Percentiles rank a stretch among this genome's conserved stretches.
These are phyloP conservation scores for Mortierella sp. DNA, from an alignment of 371 early-diverging fungal species.

Conservation along the genomic window DNA sequence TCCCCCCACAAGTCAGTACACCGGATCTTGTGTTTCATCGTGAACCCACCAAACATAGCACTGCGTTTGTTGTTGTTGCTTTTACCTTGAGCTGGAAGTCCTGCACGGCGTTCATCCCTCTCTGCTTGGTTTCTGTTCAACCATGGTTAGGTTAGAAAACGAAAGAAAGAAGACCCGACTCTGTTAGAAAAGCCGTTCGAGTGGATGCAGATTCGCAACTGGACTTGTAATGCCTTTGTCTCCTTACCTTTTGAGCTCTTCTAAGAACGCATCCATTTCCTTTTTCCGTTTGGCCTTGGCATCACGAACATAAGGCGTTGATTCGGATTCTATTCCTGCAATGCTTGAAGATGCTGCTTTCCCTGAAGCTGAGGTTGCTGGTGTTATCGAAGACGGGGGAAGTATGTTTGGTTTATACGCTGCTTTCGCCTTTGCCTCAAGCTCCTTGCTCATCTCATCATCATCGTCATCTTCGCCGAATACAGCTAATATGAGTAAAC, in stretches of 20 bases:
- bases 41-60: no score
- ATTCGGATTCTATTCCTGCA: slow-evolving; percentile 18
- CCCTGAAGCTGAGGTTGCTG: slow-evolving; percentile 9
- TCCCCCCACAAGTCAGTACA: no score
- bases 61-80: no score
- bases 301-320: slow-evolving; percentile 51
- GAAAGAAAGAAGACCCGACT: no score
- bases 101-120: slow-evolving; percentile 42
- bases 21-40: no score
- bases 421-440: slow-evolving; percentile 41
- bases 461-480: slow-evolving; percentile 53
- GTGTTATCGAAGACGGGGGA: slow-evolving; percentile 21
- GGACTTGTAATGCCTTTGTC: not conserved
- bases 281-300: slow-evolving; percentile 72
- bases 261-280: slow-evolving; percentile 84
- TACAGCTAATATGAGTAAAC: slow-evolving; percentile 18
- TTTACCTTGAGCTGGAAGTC: slow-evolving; percentile 19
- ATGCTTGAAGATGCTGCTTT: slow-evolving; percentile 7
- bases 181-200: no score
- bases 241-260: slow-evolving; percentile 80
- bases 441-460: slow-evolving; percentile 32
- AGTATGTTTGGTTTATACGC: slow-evolving; percentile 59
- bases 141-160: not conserved
- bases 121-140: slow-evolving; percentile 56
- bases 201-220: no score